Conservation (phyloP, 495 filamentous ascomycete genomes). For the Penicillium lividum region DNA sequence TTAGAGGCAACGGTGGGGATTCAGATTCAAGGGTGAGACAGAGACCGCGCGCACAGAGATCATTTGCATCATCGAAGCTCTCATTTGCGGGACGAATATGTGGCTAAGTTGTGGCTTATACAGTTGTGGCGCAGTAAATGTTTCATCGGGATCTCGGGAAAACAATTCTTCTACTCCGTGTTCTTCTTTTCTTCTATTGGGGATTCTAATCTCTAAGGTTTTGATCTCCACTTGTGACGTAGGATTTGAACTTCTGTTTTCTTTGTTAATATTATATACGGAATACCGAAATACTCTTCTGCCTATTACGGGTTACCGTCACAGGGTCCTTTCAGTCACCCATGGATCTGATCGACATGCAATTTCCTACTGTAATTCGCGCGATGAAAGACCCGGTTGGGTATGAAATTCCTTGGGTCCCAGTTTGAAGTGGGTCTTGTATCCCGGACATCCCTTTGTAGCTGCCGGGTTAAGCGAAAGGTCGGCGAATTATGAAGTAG, state of each 20-base stretch:
- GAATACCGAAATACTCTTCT: neutral
- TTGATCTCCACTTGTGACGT: neutral
- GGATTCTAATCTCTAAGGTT: neutral
- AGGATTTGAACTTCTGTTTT: neutral
- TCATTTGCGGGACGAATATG: constrained; percentile 21
- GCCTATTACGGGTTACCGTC: neutral
- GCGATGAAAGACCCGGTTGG: neutral
- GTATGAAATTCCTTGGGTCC: constrained; percentile 7
- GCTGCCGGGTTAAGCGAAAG: too few relatives aligned
- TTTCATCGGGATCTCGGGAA: constrained; percentile 4
- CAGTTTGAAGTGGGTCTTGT: constrained; percentile 6
- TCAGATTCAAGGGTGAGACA: constrained; percentile 10
- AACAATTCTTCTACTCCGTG: too few relatives aligned
- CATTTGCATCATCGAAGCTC: constrained; percentile 25
- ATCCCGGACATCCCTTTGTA: neutral
- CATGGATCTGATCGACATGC: neutral
- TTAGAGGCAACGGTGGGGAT: neutral
- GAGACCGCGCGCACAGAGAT: constrained; percentile 14
- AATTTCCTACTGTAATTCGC: neutral
- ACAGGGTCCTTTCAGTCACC: neutral
- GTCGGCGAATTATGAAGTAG: neutral
- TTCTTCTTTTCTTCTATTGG: neutral
- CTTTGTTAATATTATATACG: neutral
- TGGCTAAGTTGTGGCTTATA: constrained; percentile 19
- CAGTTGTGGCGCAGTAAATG: constrained; percentile 16